These are phyloP conservation scores for Phytopythium mirpurense DNA, from an alignment of 352 stramenopile genomes.

Conservation along the genomic window DNA sequence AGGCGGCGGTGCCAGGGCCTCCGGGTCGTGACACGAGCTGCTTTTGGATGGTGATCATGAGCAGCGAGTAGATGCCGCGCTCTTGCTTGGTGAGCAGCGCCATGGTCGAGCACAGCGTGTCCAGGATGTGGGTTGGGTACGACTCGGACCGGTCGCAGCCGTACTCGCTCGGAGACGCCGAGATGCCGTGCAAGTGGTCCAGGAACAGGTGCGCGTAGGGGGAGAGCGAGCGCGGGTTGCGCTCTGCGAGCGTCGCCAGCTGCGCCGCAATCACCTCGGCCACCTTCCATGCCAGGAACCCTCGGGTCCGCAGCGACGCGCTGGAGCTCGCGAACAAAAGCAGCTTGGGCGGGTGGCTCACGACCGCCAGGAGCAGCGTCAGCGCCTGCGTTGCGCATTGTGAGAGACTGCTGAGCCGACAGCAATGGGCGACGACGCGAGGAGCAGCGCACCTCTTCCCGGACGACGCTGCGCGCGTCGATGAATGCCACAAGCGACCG, in stretches of 20 bases:
- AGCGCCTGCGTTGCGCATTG: slow-evolving; percentile 31
- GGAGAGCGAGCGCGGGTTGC: slow-evolving; percentile 30
- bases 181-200: slow-evolving; percentile 70
- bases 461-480: slow-evolving; percentile 26
- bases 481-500: slow-evolving; percentile 33
- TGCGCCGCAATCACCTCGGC: slow-evolving; percentile 42
- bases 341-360: slow-evolving; percentile 59
- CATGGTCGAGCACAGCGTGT: slow-evolving; percentile 69
- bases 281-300: slow-evolving; percentile 56
- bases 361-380: slow-evolving; percentile 59
- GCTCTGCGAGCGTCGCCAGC: slow-evolving; percentile 37
- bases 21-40: slow-evolving; percentile 50
- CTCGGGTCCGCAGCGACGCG: slow-evolving; percentile 25
- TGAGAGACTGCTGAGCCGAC: no score
- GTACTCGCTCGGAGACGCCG: slow-evolving; percentile 27
- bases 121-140: slow-evolving; percentile 60
- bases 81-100: slow-evolving; percentile 58
- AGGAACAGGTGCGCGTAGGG: slow-evolving; percentile 73
- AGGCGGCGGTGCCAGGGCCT: slow-evolving; percentile 11
- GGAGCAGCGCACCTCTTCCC: slow-evolving; percentile 45
- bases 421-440: no score
- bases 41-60: slow-evolving; percentile 87
- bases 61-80: slow-evolving; percentile 56
- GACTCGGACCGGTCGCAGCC: slow-evolving; percentile 12
- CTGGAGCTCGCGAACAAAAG: slow-evolving; percentile 34